Base-by-base conservation (phyloP, 1,139 yeast species). In the Saccharomyces hybrid region DNA sequence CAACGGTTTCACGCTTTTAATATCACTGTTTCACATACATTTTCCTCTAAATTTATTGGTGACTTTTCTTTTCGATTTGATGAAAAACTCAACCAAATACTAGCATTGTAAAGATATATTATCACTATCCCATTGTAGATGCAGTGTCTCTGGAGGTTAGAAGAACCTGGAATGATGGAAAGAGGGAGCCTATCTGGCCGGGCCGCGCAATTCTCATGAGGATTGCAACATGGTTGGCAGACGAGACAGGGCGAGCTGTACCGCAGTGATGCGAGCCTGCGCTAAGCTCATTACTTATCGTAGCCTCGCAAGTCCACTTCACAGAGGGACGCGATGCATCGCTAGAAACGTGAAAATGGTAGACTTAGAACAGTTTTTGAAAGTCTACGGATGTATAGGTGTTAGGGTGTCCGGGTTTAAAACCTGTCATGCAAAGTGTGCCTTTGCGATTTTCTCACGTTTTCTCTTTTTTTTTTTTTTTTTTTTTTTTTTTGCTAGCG, bases 21-120 rank as follows among this genome's bases (percentile, higher is more conserved):
- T 38, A 38, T 9, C 44, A 20, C 25, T 38, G 44, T 20, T 38
- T 4, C 9, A 38, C 44, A 38, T 38, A 38, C 44, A 38, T 38
- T 38, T 38, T 38, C 44, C 44, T 38, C 44, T 38, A 20, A 38
- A 38, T 38, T 38, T 38, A 38, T 38, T 38, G 44, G 44, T 38
- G 44, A 38, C 13, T 20, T 38, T 38, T 9, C 20, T 38, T 11
- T 38, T 38, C 44, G 23, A 9, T 38, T 9, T 9, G 23, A n/a
- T 38, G 44, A 38, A 38, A 9, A 20, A 5, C 3, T 20, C 23
- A 8, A 38, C 8, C 44, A 20, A 38, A 4, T 16, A 38, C 11
- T 52, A 48, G 50, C 28, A 7, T 0, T n/a, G 44, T 20, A 3
- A 4, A 38, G 9, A 38, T 16, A 11, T 38, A 20, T 6, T 38